Conservation (phyloP, 2,329 filamentous ascomycete species). For the Trichoderma simmonsii region DNA sequence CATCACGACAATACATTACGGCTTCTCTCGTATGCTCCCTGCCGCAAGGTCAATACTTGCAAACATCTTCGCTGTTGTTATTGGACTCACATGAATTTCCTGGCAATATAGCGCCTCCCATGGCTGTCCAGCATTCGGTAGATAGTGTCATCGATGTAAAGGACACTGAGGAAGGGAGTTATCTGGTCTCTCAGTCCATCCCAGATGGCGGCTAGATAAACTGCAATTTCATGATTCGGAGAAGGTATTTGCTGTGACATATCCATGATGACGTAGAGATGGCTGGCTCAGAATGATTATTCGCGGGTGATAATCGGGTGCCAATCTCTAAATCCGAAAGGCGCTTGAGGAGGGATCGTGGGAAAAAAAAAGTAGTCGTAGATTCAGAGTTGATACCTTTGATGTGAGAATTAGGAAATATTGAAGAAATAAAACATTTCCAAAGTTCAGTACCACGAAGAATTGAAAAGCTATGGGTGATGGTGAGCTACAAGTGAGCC, state of each 20-base stretch:
- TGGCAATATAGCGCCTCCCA: slow-evolving; percentile 25
- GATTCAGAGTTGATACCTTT: not conserved
- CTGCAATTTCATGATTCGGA: not conserved
- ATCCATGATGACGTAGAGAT: not conserved
- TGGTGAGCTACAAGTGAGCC: not conserved
- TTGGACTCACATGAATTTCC: slow-evolving; percentile 27
- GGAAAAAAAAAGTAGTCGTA: not conserved
- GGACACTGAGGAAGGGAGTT: slow-evolving; percentile 22
- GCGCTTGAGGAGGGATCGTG: not conserved
- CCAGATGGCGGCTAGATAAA: slow-evolving; percentile 22
- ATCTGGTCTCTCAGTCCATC: slow-evolving; percentile 19
- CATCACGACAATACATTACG: slow-evolving; percentile 29
- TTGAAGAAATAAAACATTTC: not conserved
- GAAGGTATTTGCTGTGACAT: not conserved
- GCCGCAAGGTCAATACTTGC: not conserved
- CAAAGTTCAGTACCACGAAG: not conserved
- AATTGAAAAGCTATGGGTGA: not conserved
- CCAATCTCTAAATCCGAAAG: not conserved
- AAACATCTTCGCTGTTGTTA: not conserved
- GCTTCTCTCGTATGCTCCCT: slow-evolving; percentile 22
- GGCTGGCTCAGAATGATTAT: not conserved
- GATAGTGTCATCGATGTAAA: slow-evolving; percentile 21
- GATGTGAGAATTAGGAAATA: not conserved
- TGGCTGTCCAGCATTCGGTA: slow-evolving; percentile 23
- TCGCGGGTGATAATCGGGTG: not conserved